phyloP scores from a whole-genome alignment of 192 early-diverging fungal species.

The Linnemannia schmuckeri region DNA sequence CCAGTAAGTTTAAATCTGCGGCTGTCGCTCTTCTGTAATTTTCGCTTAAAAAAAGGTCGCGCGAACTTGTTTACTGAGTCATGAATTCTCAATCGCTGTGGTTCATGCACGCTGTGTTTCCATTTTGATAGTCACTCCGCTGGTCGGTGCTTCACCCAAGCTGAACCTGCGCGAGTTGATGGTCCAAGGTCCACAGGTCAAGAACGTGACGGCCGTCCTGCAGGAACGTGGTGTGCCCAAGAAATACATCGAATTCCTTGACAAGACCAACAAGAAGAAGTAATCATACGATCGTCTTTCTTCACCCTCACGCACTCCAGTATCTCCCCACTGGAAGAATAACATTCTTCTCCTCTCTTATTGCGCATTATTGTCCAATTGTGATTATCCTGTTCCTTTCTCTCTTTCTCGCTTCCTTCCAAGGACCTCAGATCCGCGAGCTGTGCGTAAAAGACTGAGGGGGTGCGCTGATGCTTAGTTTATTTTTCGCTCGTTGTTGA shows the following conservation, averaged over 20 bases:
- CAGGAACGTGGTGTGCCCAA: conserved; percentile 65
- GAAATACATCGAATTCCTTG: conserved; percentile 58
- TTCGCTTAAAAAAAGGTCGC: no score
- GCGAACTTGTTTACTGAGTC: background rate
- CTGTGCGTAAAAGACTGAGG: no score
- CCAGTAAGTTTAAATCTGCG: conserved; percentile 59
- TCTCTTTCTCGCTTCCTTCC: no score
- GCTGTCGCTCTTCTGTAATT: background rate
- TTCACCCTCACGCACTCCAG: background rate
- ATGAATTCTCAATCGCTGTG: background rate
- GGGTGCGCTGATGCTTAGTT: background rate
- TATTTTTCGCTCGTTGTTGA: conserved; percentile 15
- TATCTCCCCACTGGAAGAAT: no score
- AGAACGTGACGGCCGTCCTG: conserved; percentile 67
- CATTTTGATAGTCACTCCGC: conserved; percentile 59
- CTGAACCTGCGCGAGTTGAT: conserved; percentile 72
- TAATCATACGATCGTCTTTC: background rate
- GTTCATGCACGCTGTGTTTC: background rate
- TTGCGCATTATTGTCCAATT: no score
- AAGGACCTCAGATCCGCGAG: no score
- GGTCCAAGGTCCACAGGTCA: conserved; percentile 83
- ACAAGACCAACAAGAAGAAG: conserved; percentile 49
- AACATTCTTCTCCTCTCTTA: no score
- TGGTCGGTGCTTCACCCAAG: conserved; percentile 66
- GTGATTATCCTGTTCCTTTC: no score